Evolutionary conservation across 2,329 filamentous ascomycete species (phyloP), one percentile per base, ranked within the genome.

Genomic region (Coniochaeta hoffmannii): DNA sequence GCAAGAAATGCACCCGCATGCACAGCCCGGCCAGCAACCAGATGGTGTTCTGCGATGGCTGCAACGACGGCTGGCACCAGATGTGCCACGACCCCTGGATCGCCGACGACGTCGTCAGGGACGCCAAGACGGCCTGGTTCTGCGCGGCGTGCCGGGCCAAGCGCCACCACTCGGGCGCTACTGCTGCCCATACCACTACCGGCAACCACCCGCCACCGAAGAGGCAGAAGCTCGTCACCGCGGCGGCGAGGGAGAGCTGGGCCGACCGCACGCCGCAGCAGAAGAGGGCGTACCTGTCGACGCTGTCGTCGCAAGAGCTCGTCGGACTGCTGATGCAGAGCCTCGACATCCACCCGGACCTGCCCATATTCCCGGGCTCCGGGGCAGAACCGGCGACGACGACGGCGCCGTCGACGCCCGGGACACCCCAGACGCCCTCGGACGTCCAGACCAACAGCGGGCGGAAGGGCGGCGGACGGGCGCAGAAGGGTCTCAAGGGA

Each of bases 61-160:
- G 90, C 73, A 89, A 90, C 66, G 77, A 78, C 30, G 82, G 85
- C 41, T 95, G 90, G 81, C 90, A 95, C 69, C 88, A 91, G 67
- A 82, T 83, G 63, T 95, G 90, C 65, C 89, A 95, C 68, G 80
- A 88, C 57, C 89, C 89, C 1, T 79, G 80, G 9, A 89, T 95
- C 58, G 77, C 80, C n/a, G 81, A 86, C 58, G 81, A 86, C 17
- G 82, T 87, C 19, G 80, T 92, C 50, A 77, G 78, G 34, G 80
- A 89, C 58, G 76, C 84, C 59, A 81, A 82, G 59, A 81, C 81
- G 57, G 82, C 85, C 60, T 94, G 89, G 89, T 82, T 84, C 64
- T 94, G 89, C 64, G 71, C 72, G 7, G 74, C 79, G 28, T 93
- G 89, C 66, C 67, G 66, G 56, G 71, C 65, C 50, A 80, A 75